These are phyloP conservation scores for Tetrapyrgos nigripes DNA, from an alignment of 1,284 basidiomycete species.

Conservation along the genomic window DNA sequence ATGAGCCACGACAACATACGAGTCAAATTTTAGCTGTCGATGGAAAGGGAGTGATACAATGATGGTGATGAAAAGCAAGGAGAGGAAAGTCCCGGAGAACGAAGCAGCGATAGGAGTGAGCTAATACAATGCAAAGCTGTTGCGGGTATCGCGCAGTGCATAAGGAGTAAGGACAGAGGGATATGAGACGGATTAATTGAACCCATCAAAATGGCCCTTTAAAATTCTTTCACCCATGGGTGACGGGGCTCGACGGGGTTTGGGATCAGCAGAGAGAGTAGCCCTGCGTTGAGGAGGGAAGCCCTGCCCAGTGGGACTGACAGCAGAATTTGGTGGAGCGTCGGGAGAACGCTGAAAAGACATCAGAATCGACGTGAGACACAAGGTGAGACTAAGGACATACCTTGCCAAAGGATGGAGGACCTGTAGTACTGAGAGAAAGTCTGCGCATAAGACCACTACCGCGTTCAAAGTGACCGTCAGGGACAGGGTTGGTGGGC, in stretches of 20 bases:
- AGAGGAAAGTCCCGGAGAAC: conserved; percentile 1
- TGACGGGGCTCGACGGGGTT: conserved; percentile 72
- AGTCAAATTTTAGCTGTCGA: too few species aligned
- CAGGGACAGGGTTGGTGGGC: conserved; percentile 43
- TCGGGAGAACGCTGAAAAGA: conserved; percentile 33
- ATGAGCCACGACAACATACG: too few species aligned
- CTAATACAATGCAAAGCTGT: conserved; percentile 36
- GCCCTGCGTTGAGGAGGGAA: conserved; percentile 48
- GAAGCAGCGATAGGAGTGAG: conserved; percentile 11
- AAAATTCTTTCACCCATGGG: conserved; percentile 86
- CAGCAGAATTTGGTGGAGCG: conserved; percentile 54
- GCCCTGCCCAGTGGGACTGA: conserved; percentile 32
- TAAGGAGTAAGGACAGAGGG: conserved; percentile 8
- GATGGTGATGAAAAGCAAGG: not conserved
- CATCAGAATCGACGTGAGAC: not conserved
- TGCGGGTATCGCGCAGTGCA: conserved; percentile 46
- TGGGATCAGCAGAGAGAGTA: conserved; percentile 56
- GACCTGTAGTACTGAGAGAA: conserved; percentile 61
- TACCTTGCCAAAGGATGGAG: conserved; percentile 54
- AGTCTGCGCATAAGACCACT: conserved; percentile 73
- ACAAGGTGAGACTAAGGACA: conserved; percentile 27
- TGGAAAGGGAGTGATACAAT: too few species aligned
- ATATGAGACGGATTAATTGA: conserved; percentile 53
- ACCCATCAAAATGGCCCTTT: conserved; percentile 84
- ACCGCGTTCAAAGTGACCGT: conserved; percentile 64